phyloP scores from a whole-genome alignment of 495 filamentous ascomycete genomes.

The Hypoxylon fragiforme region DNA sequence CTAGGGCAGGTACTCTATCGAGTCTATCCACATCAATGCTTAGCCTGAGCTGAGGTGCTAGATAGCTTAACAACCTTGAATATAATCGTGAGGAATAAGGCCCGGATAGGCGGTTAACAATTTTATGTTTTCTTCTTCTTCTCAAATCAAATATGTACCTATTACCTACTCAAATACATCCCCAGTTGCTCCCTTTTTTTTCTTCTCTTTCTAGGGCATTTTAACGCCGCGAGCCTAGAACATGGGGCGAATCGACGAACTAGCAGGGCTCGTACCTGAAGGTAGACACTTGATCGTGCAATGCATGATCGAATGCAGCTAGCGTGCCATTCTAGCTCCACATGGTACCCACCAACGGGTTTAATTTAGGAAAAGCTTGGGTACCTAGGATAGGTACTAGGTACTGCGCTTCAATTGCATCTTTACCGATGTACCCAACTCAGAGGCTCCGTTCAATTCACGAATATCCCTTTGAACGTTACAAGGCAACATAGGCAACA shows the following conservation, averaged over 20 bases:
- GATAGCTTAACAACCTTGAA: too few relatives aligned
- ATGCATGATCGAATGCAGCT: constrained; percentile 31
- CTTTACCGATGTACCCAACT: too few relatives aligned
- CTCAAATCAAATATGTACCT: neutral
- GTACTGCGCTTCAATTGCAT: too few relatives aligned
- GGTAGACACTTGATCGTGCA: constrained; percentile 25
- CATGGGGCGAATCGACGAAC: constrained; percentile 16
- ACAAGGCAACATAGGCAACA: too few relatives aligned
- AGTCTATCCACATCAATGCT: too few relatives aligned
- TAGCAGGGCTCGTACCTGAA: constrained; percentile 14
- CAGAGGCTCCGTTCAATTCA: too few relatives aligned
- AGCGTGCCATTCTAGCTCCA: constrained; percentile 16
- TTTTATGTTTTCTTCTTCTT: neutral
- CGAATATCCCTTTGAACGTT: too few relatives aligned
- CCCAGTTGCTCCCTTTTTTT: neutral
- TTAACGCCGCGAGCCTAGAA: constrained; percentile 21
- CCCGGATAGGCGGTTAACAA: neutral
- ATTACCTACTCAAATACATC: too few relatives aligned
- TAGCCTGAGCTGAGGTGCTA: too few relatives aligned
- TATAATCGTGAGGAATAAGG: neutral
- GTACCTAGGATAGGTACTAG: constrained; percentile 3
- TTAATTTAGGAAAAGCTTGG: neutral
- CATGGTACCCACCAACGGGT: neutral
- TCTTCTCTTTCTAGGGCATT: constrained; percentile 5
- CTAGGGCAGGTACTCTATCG: too few relatives aligned